phyloP scores from a whole-genome alignment of 352 stramenopile genomes.

The Hyaloperonospora brassicae region DNA sequence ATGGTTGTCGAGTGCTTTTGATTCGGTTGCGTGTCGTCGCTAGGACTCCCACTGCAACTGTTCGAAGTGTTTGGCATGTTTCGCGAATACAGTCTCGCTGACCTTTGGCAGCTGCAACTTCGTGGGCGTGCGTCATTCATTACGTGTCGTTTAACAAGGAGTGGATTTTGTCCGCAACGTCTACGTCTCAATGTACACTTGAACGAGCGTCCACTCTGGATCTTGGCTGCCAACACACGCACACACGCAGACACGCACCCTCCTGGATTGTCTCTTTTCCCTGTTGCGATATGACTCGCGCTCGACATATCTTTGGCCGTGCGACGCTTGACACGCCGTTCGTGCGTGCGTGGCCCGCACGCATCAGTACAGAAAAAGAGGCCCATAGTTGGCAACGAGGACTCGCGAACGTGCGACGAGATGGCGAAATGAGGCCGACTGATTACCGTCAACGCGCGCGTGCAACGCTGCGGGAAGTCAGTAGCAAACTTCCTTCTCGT shows the following conservation, averaged over 20 bases:
- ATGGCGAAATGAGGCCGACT: background rate
- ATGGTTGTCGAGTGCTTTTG: constrained; percentile 9
- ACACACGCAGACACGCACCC: too few relatives aligned
- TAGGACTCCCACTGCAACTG: constrained; percentile 4
- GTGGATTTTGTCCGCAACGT: too few relatives aligned
- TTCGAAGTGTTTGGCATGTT: too few relatives aligned
- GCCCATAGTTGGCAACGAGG: background rate
- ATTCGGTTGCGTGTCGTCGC: constrained; percentile 1
- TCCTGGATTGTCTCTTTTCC: too few relatives aligned
- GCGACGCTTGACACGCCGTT: constrained; percentile 4
- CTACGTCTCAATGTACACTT: too few relatives aligned
- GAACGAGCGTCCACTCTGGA: too few relatives aligned
- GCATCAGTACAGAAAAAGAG: constrained; percentile 20
- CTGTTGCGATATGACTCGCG: background rate
- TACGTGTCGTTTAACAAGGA: too few relatives aligned
- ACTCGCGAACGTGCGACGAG: too few relatives aligned
- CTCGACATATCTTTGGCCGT: constrained; percentile 2
- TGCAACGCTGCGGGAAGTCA: constrained; percentile 8
- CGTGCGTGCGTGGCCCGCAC: constrained; percentile 12
- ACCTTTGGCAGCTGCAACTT: too few relatives aligned
- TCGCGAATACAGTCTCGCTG: too few relatives aligned
- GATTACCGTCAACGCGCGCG: background rate
- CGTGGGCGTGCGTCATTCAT: too few relatives aligned
- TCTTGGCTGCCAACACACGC: too few relatives aligned
- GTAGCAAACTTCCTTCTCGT: background rate